phyloP scores from a whole-genome alignment of 495 filamentous ascomycete species.

The Daldinia childiae region DNA sequence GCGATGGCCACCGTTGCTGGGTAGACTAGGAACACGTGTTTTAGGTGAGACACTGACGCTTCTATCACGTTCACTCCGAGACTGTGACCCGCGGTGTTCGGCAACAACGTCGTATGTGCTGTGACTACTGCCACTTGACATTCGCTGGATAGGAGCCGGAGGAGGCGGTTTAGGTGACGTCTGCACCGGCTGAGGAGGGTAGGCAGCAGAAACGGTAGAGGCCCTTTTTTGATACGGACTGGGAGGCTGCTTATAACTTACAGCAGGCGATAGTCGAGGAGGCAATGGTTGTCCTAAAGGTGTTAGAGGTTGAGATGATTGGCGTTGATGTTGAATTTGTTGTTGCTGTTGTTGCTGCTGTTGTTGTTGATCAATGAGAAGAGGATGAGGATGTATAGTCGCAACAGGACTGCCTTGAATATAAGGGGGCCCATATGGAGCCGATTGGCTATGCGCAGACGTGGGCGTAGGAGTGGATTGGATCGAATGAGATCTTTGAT shows the following conservation, averaged over 20 bases:
- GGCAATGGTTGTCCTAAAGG: conserved; percentile 63
- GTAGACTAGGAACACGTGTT: conserved; percentile 64
- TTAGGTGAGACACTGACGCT: conserved; percentile 74
- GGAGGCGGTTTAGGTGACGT: conserved; percentile 50
- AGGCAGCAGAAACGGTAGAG: conserved; percentile 48
- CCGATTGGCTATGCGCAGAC: conserved; percentile 63
- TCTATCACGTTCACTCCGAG: conserved; percentile 63
- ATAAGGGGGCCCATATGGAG: conserved; percentile 58
- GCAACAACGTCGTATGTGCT: conserved; percentile 54
- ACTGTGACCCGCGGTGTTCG: conserved; percentile 50
- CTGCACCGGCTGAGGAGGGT: conserved; percentile 43
- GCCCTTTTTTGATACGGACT: conserved; percentile 65
- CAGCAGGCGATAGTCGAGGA: conserved; percentile 52
- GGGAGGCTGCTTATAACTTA: conserved; percentile 56
- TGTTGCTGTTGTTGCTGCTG: conserved; percentile 54
- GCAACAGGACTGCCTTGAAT: conserved; percentile 64
- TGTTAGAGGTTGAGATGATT: conserved; percentile 64
- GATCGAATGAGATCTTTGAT: conserved; percentile 58
- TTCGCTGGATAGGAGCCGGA: conserved; percentile 56
- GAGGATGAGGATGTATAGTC: conserved; percentile 52
- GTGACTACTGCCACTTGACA: conserved; percentile 53
- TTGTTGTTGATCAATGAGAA: conserved; percentile 55
- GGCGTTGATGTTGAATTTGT: conserved; percentile 50
- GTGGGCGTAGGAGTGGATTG: conserved; percentile 66
- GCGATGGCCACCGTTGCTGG: conserved; percentile 55